A percentile compares a stretch with the other conserved stretches of the same genome.
These are phyloP conservation scores for Phytophthora boehmeriae DNA, from an alignment of 352 stramenopile species.

Conservation along the genomic window DNA sequence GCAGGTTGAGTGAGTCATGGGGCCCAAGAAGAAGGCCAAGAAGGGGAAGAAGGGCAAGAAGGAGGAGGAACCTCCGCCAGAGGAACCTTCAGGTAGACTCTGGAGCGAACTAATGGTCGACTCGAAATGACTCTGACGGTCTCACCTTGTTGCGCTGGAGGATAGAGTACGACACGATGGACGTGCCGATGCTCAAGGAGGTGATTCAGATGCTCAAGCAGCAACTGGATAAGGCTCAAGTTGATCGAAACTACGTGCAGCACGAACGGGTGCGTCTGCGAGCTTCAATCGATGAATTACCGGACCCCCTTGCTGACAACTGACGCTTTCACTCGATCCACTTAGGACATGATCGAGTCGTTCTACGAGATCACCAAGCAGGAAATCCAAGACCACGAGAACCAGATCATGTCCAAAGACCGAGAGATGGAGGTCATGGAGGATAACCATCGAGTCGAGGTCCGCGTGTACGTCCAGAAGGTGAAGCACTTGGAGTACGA, in stretches of 20 bases:
- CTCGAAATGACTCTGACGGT: not conserved
- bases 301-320: not conserved
- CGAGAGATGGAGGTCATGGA: constrained; percentile 96
- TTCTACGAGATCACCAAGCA: constrained; percentile 95
- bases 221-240: constrained; percentile 90
- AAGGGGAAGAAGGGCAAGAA: constrained; percentile 77
- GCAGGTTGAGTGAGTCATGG: constrained; percentile 36
- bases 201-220: constrained; percentile 93
- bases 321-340: not conserved
- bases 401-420: constrained; percentile 92
- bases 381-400: constrained; percentile 91
- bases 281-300: constrained; percentile 1
- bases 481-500: constrained; percentile 96
- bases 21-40: constrained; percentile 82
- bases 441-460: constrained; percentile 94
- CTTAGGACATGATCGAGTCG: constrained; percentile 93
- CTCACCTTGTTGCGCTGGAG: not conserved
- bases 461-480: constrained; percentile 94
- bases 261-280: constrained; percentile 81
- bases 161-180: constrained; percentile 93
- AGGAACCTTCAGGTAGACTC: constrained; percentile 72
- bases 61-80: constrained; percentile 61
- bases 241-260: constrained; percentile 95
- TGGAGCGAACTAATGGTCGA: not conserved
- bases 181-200: constrained; percentile 93